phyloP scores from a whole-genome alignment of 2,329 filamentous ascomycete species.

The Leptographium radiaticola region DNA sequence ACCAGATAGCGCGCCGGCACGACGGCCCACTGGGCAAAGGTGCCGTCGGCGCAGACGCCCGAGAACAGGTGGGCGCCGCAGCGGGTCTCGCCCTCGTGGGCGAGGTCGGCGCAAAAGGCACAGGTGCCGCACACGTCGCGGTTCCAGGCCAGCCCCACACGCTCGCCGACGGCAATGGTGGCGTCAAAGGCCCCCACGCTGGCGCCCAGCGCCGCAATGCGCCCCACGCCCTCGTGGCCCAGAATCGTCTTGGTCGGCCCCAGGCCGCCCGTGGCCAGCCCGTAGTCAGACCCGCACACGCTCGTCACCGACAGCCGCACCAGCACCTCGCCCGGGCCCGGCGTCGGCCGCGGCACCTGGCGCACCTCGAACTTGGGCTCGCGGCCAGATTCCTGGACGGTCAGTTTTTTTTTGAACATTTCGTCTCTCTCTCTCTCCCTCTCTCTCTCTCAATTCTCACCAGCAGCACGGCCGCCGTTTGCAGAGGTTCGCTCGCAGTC shows the following conservation, averaged over 20 bases:
- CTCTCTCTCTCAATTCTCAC: too few relatives aligned
- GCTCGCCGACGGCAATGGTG: slow-evolving; percentile 18
- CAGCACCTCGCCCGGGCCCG: slow-evolving; percentile 20
- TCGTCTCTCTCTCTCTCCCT: too few relatives aligned
- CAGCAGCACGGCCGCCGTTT: too few relatives aligned
- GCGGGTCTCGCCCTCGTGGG: slow-evolving; percentile 21
- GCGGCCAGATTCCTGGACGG: slow-evolving; percentile 2
- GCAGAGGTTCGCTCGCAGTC: too few relatives aligned
- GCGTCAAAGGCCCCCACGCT: slow-evolving; percentile 16
- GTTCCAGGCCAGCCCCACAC: slow-evolving; percentile 26
- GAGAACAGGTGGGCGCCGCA: slow-evolving; percentile 22
- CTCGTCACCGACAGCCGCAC: slow-evolving; percentile 22
- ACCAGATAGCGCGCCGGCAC: slow-evolving; percentile 22
- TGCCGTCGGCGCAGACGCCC: slow-evolving; percentile 21
- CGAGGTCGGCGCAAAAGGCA: slow-evolving; percentile 14
- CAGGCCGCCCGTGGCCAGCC: slow-evolving; percentile 23
- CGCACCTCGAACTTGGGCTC: slow-evolving; percentile 13
- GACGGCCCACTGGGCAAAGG: slow-evolving; percentile 25
- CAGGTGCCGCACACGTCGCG: slow-evolving; percentile 24
- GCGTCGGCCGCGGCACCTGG: slow-evolving; percentile 14
- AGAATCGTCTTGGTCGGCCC: slow-evolving; percentile 21
- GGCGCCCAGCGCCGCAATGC: slow-evolving; percentile 23
- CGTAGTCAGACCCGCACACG: slow-evolving; percentile 26
- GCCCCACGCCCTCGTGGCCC: slow-evolving; percentile 32
- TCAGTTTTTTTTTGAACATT: not conserved